Conservation (phyloP, 2,329 filamentous ascomycete genomes). For the Pyrenophora graminea region DNA sequence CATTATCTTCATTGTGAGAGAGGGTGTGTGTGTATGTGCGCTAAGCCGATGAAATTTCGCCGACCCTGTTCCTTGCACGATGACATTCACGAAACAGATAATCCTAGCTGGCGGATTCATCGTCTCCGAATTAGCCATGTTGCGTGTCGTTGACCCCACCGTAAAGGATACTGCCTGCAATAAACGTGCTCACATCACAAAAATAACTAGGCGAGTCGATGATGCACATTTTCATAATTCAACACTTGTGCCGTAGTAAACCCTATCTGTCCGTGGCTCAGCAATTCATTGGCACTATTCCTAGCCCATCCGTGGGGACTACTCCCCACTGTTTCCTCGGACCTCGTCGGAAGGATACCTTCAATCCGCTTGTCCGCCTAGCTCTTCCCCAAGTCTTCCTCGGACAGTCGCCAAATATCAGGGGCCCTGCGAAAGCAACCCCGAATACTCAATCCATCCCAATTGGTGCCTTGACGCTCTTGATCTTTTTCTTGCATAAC, state of each 20-base stretch:
- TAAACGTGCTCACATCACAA: neutral
- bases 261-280: neutral
- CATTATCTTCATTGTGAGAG: neutral
- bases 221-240: slow-evolving; percentile 1
- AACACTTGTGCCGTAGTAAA: neutral
- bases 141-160: too few species aligned
- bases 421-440: neutral
- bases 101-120: neutral
- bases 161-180: too few species aligned
- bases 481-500: neutral
- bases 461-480: neutral
- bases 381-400: neutral
- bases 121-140: too few species aligned
- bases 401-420: slow-evolving; percentile 3
- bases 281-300: neutral
- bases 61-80: neutral
- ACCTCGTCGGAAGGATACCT: neutral
- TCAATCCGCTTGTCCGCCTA: neutral
- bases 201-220: neutral
- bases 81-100: too few species aligned
- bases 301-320: neutral
- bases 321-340: neutral
- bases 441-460: neutral
- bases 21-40: too few species aligned
- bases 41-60: neutral